Percentiles rank a stretch among this genome's conserved stretches.
phyloP scores from a whole-genome alignment of 331 rosid species.

The Quercus lobata region DNA sequence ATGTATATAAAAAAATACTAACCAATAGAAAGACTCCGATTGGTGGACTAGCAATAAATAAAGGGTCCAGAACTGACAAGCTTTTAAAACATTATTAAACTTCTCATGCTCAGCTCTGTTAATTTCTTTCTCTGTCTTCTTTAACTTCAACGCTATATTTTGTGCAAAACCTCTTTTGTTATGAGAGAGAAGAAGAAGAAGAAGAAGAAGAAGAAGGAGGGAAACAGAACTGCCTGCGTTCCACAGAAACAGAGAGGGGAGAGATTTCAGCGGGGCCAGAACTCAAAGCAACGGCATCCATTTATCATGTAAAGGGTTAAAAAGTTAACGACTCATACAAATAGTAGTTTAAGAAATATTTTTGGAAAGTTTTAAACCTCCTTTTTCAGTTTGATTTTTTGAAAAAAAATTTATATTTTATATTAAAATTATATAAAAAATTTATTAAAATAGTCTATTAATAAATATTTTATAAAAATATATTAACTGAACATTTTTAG shows the following conservation, averaged over 20 bases:
- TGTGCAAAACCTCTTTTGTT: neutral
- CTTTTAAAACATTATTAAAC: neutral
- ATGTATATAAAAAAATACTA: neutral
- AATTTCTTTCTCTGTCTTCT: no score
- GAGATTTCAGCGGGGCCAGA: conserved; percentile 19
- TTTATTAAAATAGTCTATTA: no score
- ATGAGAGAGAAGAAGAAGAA: neutral
- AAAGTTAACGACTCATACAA: no score
- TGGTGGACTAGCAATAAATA: neutral
- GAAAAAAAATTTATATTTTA: no score
- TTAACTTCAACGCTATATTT: no score
- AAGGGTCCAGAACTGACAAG: neutral
- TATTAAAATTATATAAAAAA: no score
- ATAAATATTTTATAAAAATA: no score
- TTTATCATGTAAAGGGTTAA: neutral
- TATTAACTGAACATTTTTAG: no score
- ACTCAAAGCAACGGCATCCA: neutral
- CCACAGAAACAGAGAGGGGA: neutral
- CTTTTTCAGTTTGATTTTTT: no score
- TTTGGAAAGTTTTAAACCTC: no score
- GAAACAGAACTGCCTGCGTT: neutral
- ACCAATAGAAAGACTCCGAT: neutral
- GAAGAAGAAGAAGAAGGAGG: neutral
- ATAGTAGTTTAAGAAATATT: no score
- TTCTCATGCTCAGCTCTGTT: neutral